Conservation (phyloP, 805 yeast genomes). For the Candida peoriensis region DNA sequence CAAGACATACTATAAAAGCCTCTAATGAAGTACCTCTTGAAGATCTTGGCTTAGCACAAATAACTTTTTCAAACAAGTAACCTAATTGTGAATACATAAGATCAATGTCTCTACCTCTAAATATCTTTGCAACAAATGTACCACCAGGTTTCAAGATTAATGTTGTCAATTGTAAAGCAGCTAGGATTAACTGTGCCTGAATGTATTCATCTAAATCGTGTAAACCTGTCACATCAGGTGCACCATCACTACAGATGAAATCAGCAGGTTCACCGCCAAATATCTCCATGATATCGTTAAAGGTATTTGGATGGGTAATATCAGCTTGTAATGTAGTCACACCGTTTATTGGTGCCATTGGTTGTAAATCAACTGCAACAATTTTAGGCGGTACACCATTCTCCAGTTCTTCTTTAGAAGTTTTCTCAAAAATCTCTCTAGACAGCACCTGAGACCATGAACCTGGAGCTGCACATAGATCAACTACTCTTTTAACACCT, state of each 20-base stretch:
- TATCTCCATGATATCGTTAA: conserved; percentile 64
- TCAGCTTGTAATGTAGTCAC: conserved; percentile 93
- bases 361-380: conserved; percentile 94
- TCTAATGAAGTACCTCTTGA: conserved; percentile 93
- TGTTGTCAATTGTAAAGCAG: conserved; percentile 89
- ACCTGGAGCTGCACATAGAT: conserved; percentile 97
- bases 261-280: conserved; percentile 95
- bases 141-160: conserved; percentile 89
- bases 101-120: conserved; percentile 94
- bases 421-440: conserved; percentile 49
- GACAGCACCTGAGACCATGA: conserved; percentile 97
- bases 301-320: conserved; percentile 91
- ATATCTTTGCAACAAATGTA: conserved; percentile 90
- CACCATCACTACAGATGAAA: conserved; percentile 95
- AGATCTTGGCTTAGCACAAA: conserved; percentile 95
- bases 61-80: conserved; percentile 73
- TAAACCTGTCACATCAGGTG: conserved; percentile 97
- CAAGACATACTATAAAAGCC: conserved; percentile 88
- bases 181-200: conserved; percentile 87
- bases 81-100: conserved; percentile 90
- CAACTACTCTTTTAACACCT: conserved; percentile 80
- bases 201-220: conserved; percentile 96
- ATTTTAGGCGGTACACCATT: conserved; percentile 50
- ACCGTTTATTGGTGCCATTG: conserved; percentile 93
- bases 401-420: conserved; percentile 26